phyloP scores from a whole-genome alignment of 306 rosid species.

The Hylodesmum podocarpum region DNA sequence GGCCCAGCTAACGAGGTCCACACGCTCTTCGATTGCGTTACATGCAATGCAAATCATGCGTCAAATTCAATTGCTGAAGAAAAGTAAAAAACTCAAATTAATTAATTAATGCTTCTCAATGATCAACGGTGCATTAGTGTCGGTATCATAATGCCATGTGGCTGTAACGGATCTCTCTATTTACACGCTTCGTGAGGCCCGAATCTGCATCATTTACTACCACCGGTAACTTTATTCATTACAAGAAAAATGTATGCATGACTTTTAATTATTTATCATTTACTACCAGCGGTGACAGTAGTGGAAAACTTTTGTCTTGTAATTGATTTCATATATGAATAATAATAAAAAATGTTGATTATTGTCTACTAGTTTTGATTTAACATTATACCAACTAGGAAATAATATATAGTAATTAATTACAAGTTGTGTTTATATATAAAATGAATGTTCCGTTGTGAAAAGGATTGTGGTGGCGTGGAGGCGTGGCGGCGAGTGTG shows the following conservation, averaged over 20 bases:
- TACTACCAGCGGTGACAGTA: no score
- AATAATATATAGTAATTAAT: no score
- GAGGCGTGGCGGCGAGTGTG: background rate
- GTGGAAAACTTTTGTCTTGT: slow-evolving; percentile 8
- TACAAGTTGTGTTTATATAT: background rate
- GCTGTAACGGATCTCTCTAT: background rate
- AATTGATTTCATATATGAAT: background rate
- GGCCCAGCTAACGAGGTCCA: background rate
- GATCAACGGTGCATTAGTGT: background rate
- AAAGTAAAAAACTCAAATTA: background rate
- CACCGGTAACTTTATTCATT: background rate
- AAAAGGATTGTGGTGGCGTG: background rate
- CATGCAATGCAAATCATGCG: slow-evolving; percentile 2
- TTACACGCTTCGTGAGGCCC: background rate
- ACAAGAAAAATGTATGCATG: background rate
- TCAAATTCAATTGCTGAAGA: background rate
- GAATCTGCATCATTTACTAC: background rate
- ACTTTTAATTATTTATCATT: no score
- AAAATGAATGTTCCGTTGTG: background rate
- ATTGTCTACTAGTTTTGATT: background rate
- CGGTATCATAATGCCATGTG: slow-evolving; percentile 22
- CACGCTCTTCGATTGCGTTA: background rate
- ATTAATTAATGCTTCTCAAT: background rate
- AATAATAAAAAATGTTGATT: no score
- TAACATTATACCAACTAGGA: no score